These are phyloP conservation scores for Helotiales sp. DNA, from an alignment of 2,329 filamentous ascomycete genomes.

Conservation along the genomic window DNA sequence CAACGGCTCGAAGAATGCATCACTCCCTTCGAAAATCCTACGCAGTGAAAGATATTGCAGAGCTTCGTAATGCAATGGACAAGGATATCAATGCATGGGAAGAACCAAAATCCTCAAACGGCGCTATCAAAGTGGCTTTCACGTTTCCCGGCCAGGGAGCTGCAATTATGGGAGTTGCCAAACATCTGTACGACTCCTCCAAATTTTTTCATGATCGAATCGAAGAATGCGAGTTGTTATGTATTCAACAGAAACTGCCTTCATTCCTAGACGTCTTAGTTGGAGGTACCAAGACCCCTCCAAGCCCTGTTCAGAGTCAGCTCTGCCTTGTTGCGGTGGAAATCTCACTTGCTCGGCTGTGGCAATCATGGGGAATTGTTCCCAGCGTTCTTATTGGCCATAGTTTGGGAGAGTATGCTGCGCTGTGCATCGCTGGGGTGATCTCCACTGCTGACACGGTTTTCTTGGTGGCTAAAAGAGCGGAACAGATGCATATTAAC, in stretches of 20 bases:
- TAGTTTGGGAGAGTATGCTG: constrained; percentile 76
- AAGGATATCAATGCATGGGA: constrained; percentile 20
- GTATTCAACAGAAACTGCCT: neutral
- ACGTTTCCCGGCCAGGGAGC: constrained; percentile 52
- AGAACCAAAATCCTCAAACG: constrained; percentile 20
- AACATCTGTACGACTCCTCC: constrained; percentile 5
- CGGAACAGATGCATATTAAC: constrained; percentile 43
- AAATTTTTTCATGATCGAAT: neutral
- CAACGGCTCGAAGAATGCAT: constrained; percentile 56
- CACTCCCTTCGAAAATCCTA: constrained; percentile 59
- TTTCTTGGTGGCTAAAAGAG: constrained; percentile 72
- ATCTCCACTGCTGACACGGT: constrained; percentile 73
- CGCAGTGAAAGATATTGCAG: constrained; percentile 45
- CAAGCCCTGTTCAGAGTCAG: constrained; percentile 14
- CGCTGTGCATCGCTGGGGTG: constrained; percentile 73
- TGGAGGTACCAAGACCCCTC: neutral
- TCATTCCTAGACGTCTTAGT: neutral
- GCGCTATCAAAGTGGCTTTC: constrained; percentile 45
- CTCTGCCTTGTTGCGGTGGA: constrained; percentile 58
- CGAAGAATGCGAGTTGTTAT: neutral
- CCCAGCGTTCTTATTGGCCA: constrained; percentile 64
- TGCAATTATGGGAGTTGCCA: constrained; percentile 33
- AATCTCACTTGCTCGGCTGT: constrained; percentile 59
- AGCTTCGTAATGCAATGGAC: constrained; percentile 45
- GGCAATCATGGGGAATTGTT: constrained; percentile 59